Evolutionary conservation across 306 rosid species (phyloP).

Genomic region (Malus sylvestris): DNA sequence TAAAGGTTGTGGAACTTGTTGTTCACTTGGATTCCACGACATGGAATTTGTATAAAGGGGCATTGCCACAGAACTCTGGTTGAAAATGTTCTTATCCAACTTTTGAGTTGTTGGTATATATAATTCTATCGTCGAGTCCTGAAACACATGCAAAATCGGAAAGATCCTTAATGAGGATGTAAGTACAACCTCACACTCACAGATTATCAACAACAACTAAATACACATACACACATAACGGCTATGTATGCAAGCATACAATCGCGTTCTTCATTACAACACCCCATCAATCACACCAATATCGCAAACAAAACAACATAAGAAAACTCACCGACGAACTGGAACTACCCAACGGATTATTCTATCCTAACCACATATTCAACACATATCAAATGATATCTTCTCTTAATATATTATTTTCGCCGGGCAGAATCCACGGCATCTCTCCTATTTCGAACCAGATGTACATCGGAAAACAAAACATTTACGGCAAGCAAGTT

Average conservation of each 20-base stretch:
- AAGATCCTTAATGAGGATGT: not conserved
- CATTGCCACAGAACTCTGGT: conserved; percentile 3
- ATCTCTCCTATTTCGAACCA: not conserved
- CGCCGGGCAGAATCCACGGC: not conserved
- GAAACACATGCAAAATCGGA: not conserved
- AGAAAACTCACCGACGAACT: not conserved
- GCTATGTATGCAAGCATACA: not conserved
- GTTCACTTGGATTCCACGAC: conserved; percentile 20
- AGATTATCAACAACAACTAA: not conserved
- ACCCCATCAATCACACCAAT: not conserved
- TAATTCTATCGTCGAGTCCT: conserved; percentile 5
- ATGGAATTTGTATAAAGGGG: conserved; percentile 9
- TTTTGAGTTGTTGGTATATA: conserved; percentile 10
- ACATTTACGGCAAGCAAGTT: not conserved
- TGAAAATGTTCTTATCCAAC: conserved; percentile 3
- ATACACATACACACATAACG: not conserved
- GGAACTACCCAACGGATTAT: not conserved
- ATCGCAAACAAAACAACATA: not conserved
- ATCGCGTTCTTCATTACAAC: not conserved
- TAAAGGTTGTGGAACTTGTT: conserved; percentile 8
- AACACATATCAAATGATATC: not conserved
- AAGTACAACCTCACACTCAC: not conserved
- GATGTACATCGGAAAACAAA: not conserved
- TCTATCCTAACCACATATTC: not conserved
- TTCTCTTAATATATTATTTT: not conserved